These are phyloP conservation scores for Carallia brachiata DNA, from an alignment of 345 rosid genomes.

Conservation along the genomic window DNA sequence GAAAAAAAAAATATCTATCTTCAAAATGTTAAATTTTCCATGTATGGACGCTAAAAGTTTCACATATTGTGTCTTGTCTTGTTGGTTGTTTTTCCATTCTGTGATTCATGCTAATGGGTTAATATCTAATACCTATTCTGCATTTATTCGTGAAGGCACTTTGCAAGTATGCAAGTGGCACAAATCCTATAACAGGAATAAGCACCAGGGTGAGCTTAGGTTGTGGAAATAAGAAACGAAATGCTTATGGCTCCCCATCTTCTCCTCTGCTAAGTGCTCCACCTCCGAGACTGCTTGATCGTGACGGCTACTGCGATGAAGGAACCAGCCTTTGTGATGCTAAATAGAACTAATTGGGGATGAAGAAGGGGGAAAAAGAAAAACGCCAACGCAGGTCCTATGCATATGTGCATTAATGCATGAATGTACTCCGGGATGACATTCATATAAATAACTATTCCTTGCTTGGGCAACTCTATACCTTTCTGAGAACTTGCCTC, in stretches of 20 bases:
- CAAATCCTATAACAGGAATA: slow-evolving; percentile 77
- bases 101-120: background rate
- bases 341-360: slow-evolving; percentile 17
- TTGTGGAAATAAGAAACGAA: slow-evolving; percentile 76
- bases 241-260: slow-evolving; percentile 82
- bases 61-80: too few species aligned
- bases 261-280: slow-evolving; percentile 88
- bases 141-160: slow-evolving; percentile 48
- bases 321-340: slow-evolving; percentile 72
- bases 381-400: too few species aligned
- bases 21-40: too few species aligned
- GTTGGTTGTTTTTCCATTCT: background rate
- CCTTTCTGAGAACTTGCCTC: too few species aligned
- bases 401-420: too few species aligned
- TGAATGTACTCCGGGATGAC: too few species aligned
- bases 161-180: slow-evolving; percentile 91
- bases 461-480: too few species aligned
- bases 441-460: too few species aligned
- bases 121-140: background rate
- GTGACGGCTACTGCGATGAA: slow-evolving; percentile 83
- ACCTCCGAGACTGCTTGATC: slow-evolving; percentile 71
- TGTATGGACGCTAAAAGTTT: too few species aligned
- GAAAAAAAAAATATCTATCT: too few species aligned
- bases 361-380: background rate
- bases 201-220: slow-evolving; percentile 83